These are phyloP conservation scores for Volutella citrinella DNA, from an alignment of 2,329 filamentous ascomycete species.

Conservation along the genomic window DNA sequence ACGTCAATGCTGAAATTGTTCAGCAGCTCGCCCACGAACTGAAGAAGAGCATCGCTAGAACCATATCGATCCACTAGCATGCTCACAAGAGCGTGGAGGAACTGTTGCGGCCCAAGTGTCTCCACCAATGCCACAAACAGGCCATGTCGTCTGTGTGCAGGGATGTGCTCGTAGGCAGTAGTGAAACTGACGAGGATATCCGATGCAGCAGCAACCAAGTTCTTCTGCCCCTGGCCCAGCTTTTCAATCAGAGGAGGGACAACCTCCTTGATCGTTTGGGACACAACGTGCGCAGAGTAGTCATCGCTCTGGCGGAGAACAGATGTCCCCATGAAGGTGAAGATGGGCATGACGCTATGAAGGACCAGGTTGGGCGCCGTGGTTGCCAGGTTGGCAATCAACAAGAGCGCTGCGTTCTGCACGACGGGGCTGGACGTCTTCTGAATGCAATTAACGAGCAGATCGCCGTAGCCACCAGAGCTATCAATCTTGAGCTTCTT, in stretches of 20 bases:
- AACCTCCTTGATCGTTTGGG: slow-evolving; percentile 90
- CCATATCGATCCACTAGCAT: slow-evolving; percentile 91
- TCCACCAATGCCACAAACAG: slow-evolving; percentile 83
- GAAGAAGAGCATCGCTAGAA: slow-evolving; percentile 67
- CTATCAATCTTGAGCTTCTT: slow-evolving; percentile 66
- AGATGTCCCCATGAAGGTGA: slow-evolving; percentile 95
- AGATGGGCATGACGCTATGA: slow-evolving; percentile 98
- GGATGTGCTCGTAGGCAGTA: slow-evolving; percentile 94
- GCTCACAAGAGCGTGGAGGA: slow-evolving; percentile 80
- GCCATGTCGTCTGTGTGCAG: slow-evolving; percentile 75
- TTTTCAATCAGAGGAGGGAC: slow-evolving; percentile 88
- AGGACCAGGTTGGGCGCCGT: slow-evolving; percentile 88
- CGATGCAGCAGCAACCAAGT: slow-evolving; percentile 75
- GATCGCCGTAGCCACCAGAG: slow-evolving; percentile 78
- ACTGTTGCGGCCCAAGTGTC: slow-evolving; percentile 81
- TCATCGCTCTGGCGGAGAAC: slow-evolving; percentile 91
- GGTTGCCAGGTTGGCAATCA: slow-evolving; percentile 82
- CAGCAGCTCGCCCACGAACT: slow-evolving; percentile 74
- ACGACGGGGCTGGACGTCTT: slow-evolving; percentile 90
- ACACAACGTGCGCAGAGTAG: slow-evolving; percentile 93
- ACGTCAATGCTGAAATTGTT: slow-evolving; percentile 68
- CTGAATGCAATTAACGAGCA: slow-evolving; percentile 91
- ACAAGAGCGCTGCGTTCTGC: slow-evolving; percentile 83
- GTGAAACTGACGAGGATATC: slow-evolving; percentile 95
- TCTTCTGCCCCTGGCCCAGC: slow-evolving; percentile 75